Percentiles rank a stretch among this genome's conserved stretches.
phyloP scores from a whole-genome alignment of 257 asterid species.

The Eustoma russellianum region DNA sequence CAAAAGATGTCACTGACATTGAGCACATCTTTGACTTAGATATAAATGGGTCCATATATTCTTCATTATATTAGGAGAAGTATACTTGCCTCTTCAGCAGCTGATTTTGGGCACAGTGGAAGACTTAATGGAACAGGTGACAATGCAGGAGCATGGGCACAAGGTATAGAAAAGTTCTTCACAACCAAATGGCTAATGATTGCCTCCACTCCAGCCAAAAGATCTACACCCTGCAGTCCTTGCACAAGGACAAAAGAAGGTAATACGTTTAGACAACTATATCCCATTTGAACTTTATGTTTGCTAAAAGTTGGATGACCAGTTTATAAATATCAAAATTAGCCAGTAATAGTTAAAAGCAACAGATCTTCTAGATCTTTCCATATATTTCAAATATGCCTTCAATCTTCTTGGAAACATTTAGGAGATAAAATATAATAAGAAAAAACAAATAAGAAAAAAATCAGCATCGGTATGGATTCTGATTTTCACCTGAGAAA shows the following conservation, averaged over 20 bases:
- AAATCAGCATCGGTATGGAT: too few species aligned
- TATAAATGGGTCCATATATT: not conserved
- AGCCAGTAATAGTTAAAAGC: conserved; percentile 1
- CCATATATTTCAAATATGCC: too few species aligned
- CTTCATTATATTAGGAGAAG: not conserved
- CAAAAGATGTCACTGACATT: not conserved
- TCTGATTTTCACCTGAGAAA: too few species aligned
- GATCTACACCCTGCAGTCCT: conserved; percentile 60
- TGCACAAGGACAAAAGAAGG: not conserved
- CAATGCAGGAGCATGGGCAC: conserved; percentile 88
- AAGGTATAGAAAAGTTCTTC: conserved; percentile 64
- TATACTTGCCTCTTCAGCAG: conserved; percentile 73
- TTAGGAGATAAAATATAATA: too few species aligned
- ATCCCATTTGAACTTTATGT: not conserved
- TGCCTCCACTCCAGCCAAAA: conserved; percentile 89
- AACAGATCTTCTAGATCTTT: too few species aligned
- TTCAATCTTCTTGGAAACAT: too few species aligned
- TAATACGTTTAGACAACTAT: not conserved
- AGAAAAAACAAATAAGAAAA: too few species aligned
- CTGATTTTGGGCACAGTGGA: conserved; percentile 62
- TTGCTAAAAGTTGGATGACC: not conserved
- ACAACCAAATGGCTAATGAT: conserved; percentile 88
- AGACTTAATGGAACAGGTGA: conserved; percentile 47
- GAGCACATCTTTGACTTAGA: not conserved
- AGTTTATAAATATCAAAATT: not conserved